Conservation (phyloP, 495 filamentous ascomycete genomes). For the Sphaerosporella brunnea region DNA sequence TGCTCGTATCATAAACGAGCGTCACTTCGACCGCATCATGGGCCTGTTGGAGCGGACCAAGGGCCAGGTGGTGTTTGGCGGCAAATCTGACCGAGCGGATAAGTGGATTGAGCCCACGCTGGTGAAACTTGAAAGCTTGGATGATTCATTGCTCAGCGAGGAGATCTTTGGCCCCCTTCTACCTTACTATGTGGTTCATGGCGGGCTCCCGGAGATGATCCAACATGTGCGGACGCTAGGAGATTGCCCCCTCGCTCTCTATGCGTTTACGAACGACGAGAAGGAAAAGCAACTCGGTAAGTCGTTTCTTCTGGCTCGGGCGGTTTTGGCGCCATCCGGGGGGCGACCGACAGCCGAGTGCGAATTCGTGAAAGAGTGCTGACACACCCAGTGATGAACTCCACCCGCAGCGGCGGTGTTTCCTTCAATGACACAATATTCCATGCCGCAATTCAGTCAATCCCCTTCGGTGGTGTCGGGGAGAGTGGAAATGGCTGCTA, state of each 20-base stretch:
- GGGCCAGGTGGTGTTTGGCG: conserved; percentile 47
- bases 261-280: conserved; percentile 62
- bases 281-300: conserved; percentile 45
- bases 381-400: too few species aligned
- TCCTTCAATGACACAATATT: conserved; percentile 68
- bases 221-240: conserved; percentile 49
- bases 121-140: conserved; percentile 32
- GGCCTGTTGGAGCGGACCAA: conserved; percentile 64
- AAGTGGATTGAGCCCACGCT: conserved; percentile 77
- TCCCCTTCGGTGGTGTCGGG: conserved; percentile 84
- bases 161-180: conserved; percentile 86
- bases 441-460: conserved; percentile 55
- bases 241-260: conserved; percentile 62
- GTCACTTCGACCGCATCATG: conserved; percentile 67
- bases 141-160: conserved; percentile 56
- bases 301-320: background rate
- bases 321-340: too few species aligned
- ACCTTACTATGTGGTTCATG: conserved; percentile 53
- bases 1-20: conserved; percentile 57
- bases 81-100: conserved; percentile 30
- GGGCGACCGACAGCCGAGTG: too few species aligned
- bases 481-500: conserved; percentile 69
- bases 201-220: conserved; percentile 59
- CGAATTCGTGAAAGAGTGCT: too few species aligned
- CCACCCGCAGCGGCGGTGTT: conserved; percentile 48